Conservation (phyloP, 2,329 filamentous ascomycete species). For the Cadophora gregata region DNA sequence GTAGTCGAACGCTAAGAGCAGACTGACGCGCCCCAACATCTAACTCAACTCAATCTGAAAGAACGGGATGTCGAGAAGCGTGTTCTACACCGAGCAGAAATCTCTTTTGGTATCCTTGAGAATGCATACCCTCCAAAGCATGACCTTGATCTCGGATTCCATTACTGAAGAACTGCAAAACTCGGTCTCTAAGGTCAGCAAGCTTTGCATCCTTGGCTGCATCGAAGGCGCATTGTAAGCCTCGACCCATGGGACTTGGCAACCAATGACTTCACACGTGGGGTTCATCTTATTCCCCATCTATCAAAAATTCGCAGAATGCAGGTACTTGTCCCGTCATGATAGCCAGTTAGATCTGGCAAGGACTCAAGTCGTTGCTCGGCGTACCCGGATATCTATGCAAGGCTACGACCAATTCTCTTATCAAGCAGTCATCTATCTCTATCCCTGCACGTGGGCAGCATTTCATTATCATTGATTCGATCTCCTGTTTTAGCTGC, state of each 20-base stretch:
- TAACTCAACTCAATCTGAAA: too few relatives aligned
- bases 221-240: constrained; percentile 1
- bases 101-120: neutral
- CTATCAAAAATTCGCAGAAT: neutral
- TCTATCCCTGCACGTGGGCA: constrained; percentile 11
- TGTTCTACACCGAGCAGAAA: neutral
- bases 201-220: neutral
- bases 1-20: neutral
- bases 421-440: constrained; percentile 2
- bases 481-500: neutral
- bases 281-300: neutral
- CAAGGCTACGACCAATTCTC: neutral
- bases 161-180: neutral
- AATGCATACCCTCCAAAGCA: neutral
- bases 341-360: neutral
- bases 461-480: neutral
- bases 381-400: constrained; percentile 3
- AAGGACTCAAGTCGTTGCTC: neutral
- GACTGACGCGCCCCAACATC: neutral
- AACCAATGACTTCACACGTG: constrained; percentile 18
- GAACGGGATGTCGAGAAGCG: neutral
- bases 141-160: neutral
- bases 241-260: constrained; percentile 9
- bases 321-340: constrained; percentile 4
- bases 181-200: neutral